Conservation (phyloP, 2,329 filamentous ascomycete species). For the Cercospora sesami region DNA sequence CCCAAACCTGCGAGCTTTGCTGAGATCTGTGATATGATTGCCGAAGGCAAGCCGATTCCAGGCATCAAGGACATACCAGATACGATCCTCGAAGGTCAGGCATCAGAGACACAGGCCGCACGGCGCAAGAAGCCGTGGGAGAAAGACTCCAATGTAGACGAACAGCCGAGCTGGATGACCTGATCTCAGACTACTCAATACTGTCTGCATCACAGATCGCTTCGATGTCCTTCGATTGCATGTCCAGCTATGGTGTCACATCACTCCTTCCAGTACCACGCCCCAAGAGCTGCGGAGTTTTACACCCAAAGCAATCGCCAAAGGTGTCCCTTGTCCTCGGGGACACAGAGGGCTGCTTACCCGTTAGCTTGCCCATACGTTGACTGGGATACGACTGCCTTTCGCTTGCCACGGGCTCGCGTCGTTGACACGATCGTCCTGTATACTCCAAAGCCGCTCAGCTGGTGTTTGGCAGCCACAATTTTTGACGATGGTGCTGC, state of each 20-base stretch:
- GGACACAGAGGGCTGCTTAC: no score
- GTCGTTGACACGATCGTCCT: no score
- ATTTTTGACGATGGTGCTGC: no score
- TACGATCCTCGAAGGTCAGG: constrained; percentile 70
- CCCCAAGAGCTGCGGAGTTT: no score
- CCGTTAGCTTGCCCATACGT: no score
- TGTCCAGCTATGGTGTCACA: neutral
- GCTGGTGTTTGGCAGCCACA: no score
- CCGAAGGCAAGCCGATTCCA: constrained; percentile 76
- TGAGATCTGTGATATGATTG: constrained; percentile 81
- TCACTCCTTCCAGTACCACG: neutral
- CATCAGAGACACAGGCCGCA: constrained; percentile 56
- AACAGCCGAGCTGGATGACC: constrained; percentile 33
- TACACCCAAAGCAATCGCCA: no score
- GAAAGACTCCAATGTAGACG: constrained; percentile 47
- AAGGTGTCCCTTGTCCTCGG: no score
- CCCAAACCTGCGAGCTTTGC: constrained; percentile 81
- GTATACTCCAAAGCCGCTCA: no score
- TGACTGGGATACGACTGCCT: no score
- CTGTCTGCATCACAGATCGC: neutral
- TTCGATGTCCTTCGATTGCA: neutral
- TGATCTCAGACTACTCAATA: constrained; percentile 14
- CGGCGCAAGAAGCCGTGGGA: constrained; percentile 78
- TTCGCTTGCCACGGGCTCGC: no score
- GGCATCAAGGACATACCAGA: constrained; percentile 86